These are phyloP conservation scores for Saccharomyces hybrid DNA, from an alignment of 1,139 yeast species.

Conservation along the genomic window DNA sequence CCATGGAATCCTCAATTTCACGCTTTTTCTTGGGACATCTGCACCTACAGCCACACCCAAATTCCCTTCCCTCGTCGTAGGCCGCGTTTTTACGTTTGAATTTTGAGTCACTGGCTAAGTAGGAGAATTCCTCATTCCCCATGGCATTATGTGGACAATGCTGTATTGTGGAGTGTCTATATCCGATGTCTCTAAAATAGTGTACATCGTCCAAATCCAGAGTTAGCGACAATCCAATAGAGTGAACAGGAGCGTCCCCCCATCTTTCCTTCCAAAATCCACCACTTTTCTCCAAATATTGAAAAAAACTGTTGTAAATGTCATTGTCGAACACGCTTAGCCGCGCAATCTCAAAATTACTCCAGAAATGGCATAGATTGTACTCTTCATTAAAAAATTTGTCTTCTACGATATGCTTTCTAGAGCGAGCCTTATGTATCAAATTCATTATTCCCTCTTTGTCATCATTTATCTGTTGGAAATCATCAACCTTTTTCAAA, in stretches of 20 bases:
- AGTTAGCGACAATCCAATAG: slow-evolving; percentile 71
- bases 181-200: slow-evolving; percentile 86
- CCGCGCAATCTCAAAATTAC: slow-evolving; percentile 84
- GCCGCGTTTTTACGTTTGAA: slow-evolving; percentile 3
- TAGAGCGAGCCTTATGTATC: slow-evolving; percentile 17
- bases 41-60: slow-evolving; percentile 5
- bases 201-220: slow-evolving; percentile 62
- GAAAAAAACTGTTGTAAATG: slow-evolving; percentile 55
- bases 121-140: slow-evolving; percentile 38
- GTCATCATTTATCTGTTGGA: slow-evolving; percentile 8
- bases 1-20: slow-evolving; percentile 38
- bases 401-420: slow-evolving; percentile 34
- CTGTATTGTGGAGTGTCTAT: slow-evolving; percentile 64
- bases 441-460: slow-evolving; percentile 17
- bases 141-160: slow-evolving; percentile 70
- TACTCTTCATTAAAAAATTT: slow-evolving; percentile 58
- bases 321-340: slow-evolving; percentile 62
- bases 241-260: slow-evolving; percentile 95
- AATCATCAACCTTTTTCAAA: slow-evolving; percentile 11
- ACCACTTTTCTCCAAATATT: slow-evolving; percentile 57
- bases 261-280: slow-evolving; percentile 86
- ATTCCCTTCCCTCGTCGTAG: slow-evolving; percentile 1
- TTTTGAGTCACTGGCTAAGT: slow-evolving; percentile 30
- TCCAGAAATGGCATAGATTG: slow-evolving; percentile 86
- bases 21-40: slow-evolving; percentile 10